These are phyloP conservation scores for Pseudogymnoascus sp. DNA, from an alignment of 2,329 filamentous ascomycete species.

Conservation along the genomic window DNA sequence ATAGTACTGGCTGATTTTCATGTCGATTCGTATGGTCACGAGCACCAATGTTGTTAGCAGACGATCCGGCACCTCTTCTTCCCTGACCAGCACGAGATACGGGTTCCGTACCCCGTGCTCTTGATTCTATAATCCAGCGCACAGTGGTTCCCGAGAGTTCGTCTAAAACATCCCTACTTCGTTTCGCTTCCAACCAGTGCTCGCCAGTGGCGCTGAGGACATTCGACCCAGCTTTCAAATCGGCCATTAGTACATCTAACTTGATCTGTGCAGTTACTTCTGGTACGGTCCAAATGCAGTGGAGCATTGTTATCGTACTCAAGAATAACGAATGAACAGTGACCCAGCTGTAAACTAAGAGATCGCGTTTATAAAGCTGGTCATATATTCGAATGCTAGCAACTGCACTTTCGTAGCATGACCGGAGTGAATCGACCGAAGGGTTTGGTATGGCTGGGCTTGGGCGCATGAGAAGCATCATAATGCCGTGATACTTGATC, in stretches of 20 bases:
- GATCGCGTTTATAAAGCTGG: constrained; percentile 38
- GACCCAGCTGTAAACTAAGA: constrained; percentile 42
- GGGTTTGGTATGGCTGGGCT: constrained; percentile 47
- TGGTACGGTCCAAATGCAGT: constrained; percentile 43
- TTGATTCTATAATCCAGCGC: constrained; percentile 24
- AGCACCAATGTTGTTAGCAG: not conserved
- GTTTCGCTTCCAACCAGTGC: constrained; percentile 45
- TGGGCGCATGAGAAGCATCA: constrained; percentile 44
- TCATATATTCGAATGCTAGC: constrained; percentile 37
- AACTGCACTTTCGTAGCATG: constrained; percentile 39
- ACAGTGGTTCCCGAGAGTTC: constrained; percentile 31
- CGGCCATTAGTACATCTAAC: constrained; percentile 35
- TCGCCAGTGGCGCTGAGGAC: constrained; percentile 46
- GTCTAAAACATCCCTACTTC: constrained; percentile 39
- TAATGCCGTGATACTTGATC: constrained; percentile 41
- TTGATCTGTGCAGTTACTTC: constrained; percentile 34
- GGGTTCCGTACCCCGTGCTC: not conserved
- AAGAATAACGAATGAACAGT: constrained; percentile 44
- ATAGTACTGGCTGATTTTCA: not conserved
- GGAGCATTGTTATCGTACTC: constrained; percentile 43
- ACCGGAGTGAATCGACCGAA: constrained; percentile 32
- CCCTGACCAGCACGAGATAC: not conserved
- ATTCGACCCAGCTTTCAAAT: constrained; percentile 38
- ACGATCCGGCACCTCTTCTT: not conserved
- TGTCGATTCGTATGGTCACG: not conserved